These are phyloP conservation scores for Fonsecaea pedrosoi DNA, from an alignment of 2,329 filamentous ascomycete genomes.

Conservation along the genomic window DNA sequence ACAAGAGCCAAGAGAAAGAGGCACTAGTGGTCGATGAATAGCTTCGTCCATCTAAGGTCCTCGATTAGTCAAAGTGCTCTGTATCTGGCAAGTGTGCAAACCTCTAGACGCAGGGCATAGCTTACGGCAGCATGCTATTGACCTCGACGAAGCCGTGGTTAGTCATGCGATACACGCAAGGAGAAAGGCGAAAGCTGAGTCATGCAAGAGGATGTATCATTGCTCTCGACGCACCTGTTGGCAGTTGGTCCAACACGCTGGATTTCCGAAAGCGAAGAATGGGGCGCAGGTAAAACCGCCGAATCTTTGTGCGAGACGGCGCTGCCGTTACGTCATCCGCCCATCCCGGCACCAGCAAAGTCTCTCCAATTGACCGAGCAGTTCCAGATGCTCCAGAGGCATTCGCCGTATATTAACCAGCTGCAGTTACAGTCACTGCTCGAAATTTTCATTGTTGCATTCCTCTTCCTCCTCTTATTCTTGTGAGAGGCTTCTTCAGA, in stretches of 20 bases:
- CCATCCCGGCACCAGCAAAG: background rate
- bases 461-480: background rate
- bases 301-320: background rate
- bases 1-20: conserved; percentile 2
- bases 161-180: conserved; percentile 10
- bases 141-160: conserved; percentile 6
- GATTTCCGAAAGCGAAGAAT: conserved; percentile 20
- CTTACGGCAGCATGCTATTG: background rate
- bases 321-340: conserved; percentile 19
- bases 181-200: conserved; percentile 19
- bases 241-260: background rate
- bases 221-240: conserved; percentile 1
- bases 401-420: conserved; percentile 12
- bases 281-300: background rate
- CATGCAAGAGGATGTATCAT: conserved; percentile 1
- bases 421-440: background rate
- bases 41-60: conserved; percentile 9
- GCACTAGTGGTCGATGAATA: background rate
- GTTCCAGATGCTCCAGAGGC: conserved; percentile 2
- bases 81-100: conserved; percentile 3
- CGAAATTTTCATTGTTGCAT: conserved; percentile 1
- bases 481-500: background rate
- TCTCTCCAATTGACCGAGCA: background rate
- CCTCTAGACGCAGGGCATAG: background rate
- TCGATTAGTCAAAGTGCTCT: background rate